phyloP scores from a whole-genome alignment of 129 eudicot genomes.

The Flaveria robusta region DNA sequence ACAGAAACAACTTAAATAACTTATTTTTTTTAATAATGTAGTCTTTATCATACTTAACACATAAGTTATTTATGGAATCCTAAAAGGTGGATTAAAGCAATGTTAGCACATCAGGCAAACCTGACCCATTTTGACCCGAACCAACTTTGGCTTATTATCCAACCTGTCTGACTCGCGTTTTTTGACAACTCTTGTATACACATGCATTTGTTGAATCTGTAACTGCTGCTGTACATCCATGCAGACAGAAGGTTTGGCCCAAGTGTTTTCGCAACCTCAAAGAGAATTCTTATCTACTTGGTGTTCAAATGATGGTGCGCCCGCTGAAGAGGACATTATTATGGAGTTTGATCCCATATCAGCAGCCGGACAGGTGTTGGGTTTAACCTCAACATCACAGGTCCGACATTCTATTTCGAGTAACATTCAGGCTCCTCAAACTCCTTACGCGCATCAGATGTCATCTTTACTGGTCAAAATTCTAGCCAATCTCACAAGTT shows the following conservation, averaged over 20 bases:
- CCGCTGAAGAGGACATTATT: conserved; percentile 61
- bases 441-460: conserved; percentile 74
- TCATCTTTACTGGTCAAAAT: conserved; percentile 77
- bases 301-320: conserved; percentile 72
- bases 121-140: no score
- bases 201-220: not conserved
- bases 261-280: conserved; percentile 54
- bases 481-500: conserved; percentile 55
- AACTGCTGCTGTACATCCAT: not conserved
- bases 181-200: not conserved
- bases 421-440: conserved; percentile 44
- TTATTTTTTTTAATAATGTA: no score
- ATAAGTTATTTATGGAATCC: no score
- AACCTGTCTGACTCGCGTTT: not conserved
- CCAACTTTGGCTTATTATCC: not conserved
- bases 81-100: no score
- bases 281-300: conserved; percentile 67
- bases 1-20: no score
- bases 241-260: conserved; percentile 66
- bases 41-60: no score
- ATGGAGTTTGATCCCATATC: conserved; percentile 62
- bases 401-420: conserved; percentile 32
- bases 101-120: no score
- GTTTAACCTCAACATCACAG: conserved; percentile 32
- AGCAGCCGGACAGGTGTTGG: conserved; percentile 55